These are phyloP conservation scores for Aspergillus bombycis DNA, from an alignment of 2,329 filamentous ascomycete genomes.

Conservation along the genomic window DNA sequence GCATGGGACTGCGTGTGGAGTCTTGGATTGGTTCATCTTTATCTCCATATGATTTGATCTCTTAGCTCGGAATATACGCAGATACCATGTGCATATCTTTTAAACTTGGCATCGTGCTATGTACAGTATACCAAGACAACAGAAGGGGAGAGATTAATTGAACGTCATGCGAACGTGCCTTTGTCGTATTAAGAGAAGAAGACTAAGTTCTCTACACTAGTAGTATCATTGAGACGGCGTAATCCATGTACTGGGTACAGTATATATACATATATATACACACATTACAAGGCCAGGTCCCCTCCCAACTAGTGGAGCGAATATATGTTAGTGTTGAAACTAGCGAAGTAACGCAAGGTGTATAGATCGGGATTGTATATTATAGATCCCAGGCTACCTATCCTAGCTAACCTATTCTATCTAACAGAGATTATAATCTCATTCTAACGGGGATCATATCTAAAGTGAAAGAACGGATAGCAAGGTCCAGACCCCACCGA, in stretches of 20 bases:
- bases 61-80: neutral
- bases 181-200: too few relatives aligned
- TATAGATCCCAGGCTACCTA: neutral
- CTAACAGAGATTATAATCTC: neutral
- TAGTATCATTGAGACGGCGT: neutral
- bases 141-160: neutral
- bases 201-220: neutral
- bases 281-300: too few relatives aligned
- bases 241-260: neutral
- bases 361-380: slow-evolving; percentile 4
- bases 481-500: slow-evolving; percentile 12
- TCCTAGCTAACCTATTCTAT: slow-evolving; percentile 5
- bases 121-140: neutral
- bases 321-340: neutral
- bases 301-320: neutral
- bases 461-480: neutral
- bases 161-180: neutral
- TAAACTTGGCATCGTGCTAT: neutral
- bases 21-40: neutral
- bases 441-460: neutral
- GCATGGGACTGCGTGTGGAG: neutral
- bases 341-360: neutral
- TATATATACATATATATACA: neutral
- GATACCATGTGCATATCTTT: neutral
- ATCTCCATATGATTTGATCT: neutral